Conservation (phyloP, 169 alveolate genomes). For the Plasmodium reichenowi region DNA sequence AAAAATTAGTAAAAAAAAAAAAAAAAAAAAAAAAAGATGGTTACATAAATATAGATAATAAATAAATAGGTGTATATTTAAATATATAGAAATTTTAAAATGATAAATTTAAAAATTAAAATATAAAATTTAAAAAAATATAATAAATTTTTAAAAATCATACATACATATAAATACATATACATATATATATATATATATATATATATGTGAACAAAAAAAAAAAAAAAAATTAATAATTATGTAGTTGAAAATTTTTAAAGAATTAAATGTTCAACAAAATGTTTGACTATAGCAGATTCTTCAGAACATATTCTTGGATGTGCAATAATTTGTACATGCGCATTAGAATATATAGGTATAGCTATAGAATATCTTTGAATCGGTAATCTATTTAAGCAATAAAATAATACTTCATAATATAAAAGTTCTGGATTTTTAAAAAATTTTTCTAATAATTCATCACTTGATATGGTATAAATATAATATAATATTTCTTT, state of each 20-base stretch:
- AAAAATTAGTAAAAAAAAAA: too few relatives aligned
- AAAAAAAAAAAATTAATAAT: not conserved
- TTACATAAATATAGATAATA: too few relatives aligned
- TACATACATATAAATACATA: not conserved
- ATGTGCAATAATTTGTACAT: slow-evolving; percentile 74
- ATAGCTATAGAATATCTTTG: slow-evolving; percentile 51
- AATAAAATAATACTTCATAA: slow-evolving; percentile 59
- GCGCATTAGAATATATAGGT: slow-evolving; percentile 71
- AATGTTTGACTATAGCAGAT: slow-evolving; percentile 59
- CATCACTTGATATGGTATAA: slow-evolving; percentile 55
- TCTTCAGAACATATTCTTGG: slow-evolving; percentile 66
- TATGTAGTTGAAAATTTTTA: slow-evolving; percentile 6
- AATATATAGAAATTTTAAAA: too few relatives aligned
- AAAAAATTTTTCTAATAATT: slow-evolving; percentile 32
- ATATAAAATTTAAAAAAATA: too few relatives aligned
- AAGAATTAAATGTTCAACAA: slow-evolving; percentile 59
- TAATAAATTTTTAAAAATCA: not conserved
- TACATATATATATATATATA: not conserved
- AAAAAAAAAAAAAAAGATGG: too few relatives aligned
- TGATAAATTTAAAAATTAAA: too few relatives aligned
- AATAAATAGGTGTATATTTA: too few relatives aligned
- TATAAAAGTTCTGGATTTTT: slow-evolving; percentile 66
- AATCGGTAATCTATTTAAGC: slow-evolving; percentile 52
- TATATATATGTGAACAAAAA: not conserved
- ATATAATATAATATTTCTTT: slow-evolving; percentile 45